A percentile compares a stretch with the other conserved stretches of the same genome.
Evolutionary conservation across 352 stramenopile genomes (phyloP).

Genomic region (Phytopythium vexans): DNA sequence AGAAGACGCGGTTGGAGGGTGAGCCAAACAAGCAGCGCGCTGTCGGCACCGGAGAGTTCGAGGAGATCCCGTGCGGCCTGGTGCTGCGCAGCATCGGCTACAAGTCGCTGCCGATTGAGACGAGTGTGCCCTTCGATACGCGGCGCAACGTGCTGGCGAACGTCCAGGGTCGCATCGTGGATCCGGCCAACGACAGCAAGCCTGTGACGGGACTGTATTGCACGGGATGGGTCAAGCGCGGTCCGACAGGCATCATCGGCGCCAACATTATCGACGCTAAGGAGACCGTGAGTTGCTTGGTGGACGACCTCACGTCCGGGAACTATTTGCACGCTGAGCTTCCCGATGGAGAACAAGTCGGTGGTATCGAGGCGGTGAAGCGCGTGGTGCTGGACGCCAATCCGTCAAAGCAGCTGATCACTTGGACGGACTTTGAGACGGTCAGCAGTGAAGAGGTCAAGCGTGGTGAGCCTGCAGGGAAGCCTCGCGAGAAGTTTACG

Average conservation of each 20-base stretch:
- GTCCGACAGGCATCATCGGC: slow-evolving; percentile 97
- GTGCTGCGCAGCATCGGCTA: slow-evolving; percentile 90
- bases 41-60: slow-evolving; percentile 83
- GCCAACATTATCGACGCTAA: slow-evolving; percentile 97
- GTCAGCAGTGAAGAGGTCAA: slow-evolving; percentile 60
- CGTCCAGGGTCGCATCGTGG: slow-evolving; percentile 53
- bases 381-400: slow-evolving; percentile 40
- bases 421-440: slow-evolving; percentile 60
- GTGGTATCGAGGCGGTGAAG: slow-evolving; percentile 41
- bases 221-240: slow-evolving; percentile 97
- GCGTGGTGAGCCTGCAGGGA: slow-evolving; percentile 52
- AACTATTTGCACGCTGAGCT: slow-evolving; percentile 34
- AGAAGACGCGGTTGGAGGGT: slow-evolving; percentile 88
- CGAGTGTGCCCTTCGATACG: slow-evolving; percentile 76
- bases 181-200: slow-evolving; percentile 23
- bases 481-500: slow-evolving; percentile 83
- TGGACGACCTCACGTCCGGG: slow-evolving; percentile 79
- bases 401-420: slow-evolving; percentile 65
- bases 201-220: slow-evolving; percentile 91
- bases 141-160: slow-evolving; percentile 61
- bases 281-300: slow-evolving; percentile 93
- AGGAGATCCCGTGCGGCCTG: slow-evolving; percentile 77
- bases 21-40: slow-evolving; percentile 77
- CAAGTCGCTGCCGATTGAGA: slow-evolving; percentile 81
- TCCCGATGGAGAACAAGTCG: slow-evolving; percentile 9